Evolutionary conservation across 345 rosid genomes (phyloP).

Genomic region (Leavenworthia alabamica): DNA sequence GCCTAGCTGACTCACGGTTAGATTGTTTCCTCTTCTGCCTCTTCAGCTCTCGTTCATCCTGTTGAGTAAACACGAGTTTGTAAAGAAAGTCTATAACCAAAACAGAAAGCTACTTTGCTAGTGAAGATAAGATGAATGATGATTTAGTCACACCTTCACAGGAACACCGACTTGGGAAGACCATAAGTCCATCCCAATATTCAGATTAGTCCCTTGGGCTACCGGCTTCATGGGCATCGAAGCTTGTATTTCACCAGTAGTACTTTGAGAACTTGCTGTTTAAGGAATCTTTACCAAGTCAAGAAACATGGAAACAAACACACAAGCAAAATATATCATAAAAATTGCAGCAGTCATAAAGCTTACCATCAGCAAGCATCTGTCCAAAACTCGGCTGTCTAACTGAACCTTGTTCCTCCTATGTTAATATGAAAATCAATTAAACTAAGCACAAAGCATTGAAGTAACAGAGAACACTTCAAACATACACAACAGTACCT

Average conservation of each 20-base stretch:
- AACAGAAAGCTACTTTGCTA: neutral
- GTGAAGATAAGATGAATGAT: conserved; percentile 31
- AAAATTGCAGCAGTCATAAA: neutral
- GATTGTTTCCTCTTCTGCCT: conserved; percentile 96
- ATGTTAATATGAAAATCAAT: conserved; percentile 1
- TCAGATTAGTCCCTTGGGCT: conserved; percentile 65
- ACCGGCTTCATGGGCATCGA: conserved; percentile 62
- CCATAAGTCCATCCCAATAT: conserved; percentile 95
- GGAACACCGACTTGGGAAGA: conserved; percentile 55
- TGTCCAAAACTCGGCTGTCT: conserved; percentile 67
- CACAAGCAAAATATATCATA: neutral
- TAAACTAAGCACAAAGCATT: neutral
- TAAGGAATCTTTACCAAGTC: conserved; percentile 21
- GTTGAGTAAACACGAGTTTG: conserved; percentile 17
- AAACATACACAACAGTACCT: conserved; percentile 37
- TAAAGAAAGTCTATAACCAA: neutral
- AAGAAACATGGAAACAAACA: neutral
- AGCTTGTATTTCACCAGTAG: conserved; percentile 39
- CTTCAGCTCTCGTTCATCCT: conserved; percentile 95
- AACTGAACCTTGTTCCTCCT: conserved; percentile 61
- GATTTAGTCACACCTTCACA: conserved; percentile 47
- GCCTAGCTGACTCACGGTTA: conserved; percentile 92
- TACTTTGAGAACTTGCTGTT: conserved; percentile 58
- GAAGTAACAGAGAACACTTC: neutral
- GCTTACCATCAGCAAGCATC: conserved; percentile 83